phyloP scores from a whole-genome alignment of 192 early-diverging fungal species.

The Ramicandelaber brevisporus region DNA sequence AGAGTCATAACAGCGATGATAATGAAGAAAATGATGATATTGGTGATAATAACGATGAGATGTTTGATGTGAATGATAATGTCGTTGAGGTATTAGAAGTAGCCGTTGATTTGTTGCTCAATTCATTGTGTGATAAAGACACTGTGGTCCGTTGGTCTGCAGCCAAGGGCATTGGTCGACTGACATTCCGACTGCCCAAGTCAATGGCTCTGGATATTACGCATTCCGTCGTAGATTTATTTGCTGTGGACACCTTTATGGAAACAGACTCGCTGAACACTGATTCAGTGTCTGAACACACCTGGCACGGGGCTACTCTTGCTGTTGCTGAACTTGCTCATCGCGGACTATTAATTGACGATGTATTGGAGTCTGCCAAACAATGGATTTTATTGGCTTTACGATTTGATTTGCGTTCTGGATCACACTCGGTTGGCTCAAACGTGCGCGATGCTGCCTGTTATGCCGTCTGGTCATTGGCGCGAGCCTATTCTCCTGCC shows the following conservation, averaged over 20 bases:
- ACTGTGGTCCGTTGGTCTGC: conserved; percentile 96
- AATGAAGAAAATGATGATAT: no score
- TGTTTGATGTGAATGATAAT: no score
- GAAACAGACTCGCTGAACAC: conserved; percentile 21
- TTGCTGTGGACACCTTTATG: conserved; percentile 51
- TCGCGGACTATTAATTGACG: conserved; percentile 54
- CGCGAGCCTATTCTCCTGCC: conserved; percentile 55
- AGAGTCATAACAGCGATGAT: no score
- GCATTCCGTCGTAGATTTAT: conserved; percentile 42
- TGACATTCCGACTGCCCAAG: conserved; percentile 51
- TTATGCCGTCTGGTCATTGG: conserved; percentile 96
- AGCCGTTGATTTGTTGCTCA: conserved; percentile 1
- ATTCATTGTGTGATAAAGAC: conserved; percentile 18
- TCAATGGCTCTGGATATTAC: conserved; percentile 68
- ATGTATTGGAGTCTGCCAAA: conserved; percentile 34
- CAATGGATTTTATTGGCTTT: conserved; percentile 67
- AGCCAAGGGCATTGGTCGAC: conserved; percentile 84
- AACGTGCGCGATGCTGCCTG: conserved; percentile 90
- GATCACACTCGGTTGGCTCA: conserved; percentile 72
- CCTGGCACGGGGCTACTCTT: conserved; percentile 87
- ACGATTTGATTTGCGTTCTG: conserved; percentile 68
- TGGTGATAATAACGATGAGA: no score
- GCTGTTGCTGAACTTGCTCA: conserved; percentile 79
- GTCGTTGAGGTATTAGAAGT: neutral
- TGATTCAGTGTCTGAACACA: conserved; percentile 59